Conservation (phyloP, 257 asterid genomes). For the Nyctanthes arbortristis region DNA sequence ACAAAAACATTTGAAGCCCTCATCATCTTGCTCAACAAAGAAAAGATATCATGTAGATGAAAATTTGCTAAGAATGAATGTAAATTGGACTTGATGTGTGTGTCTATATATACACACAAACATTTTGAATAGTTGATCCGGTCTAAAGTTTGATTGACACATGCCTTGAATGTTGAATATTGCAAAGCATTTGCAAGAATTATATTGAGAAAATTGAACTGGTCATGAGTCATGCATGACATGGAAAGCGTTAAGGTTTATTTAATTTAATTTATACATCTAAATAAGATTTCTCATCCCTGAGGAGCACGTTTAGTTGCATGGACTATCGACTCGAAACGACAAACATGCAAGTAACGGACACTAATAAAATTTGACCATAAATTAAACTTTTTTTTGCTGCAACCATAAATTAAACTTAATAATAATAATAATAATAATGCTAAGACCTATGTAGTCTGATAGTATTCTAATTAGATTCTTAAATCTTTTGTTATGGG, state of each 20-base stretch:
- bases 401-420: too few relatives aligned
- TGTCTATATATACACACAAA: conserved; percentile 3
- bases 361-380: too few relatives aligned
- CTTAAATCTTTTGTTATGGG: too few relatives aligned
- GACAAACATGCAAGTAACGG: too few relatives aligned
- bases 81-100: background rate
- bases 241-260: background rate
- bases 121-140: conserved; percentile 18
- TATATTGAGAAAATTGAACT: too few relatives aligned
- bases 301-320: too few relatives aligned
- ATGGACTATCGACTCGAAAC: background rate
- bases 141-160: background rate
- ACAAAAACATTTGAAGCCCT: conserved; percentile 7
- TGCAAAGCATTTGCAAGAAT: too few relatives aligned
- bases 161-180: conserved; percentile 34
- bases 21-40: conserved; percentile 11
- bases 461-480: too few relatives aligned
- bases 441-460: too few relatives aligned
- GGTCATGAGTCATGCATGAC: too few relatives aligned
- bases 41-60: background rate
- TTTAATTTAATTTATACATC: background rate
- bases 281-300: background rate
- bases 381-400: too few relatives aligned
- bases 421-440: too few relatives aligned
- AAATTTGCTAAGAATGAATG: background rate